phyloP scores from a whole-genome alignment of 495 filamentous ascomycete genomes.

The Aspergillus sparsus region DNA sequence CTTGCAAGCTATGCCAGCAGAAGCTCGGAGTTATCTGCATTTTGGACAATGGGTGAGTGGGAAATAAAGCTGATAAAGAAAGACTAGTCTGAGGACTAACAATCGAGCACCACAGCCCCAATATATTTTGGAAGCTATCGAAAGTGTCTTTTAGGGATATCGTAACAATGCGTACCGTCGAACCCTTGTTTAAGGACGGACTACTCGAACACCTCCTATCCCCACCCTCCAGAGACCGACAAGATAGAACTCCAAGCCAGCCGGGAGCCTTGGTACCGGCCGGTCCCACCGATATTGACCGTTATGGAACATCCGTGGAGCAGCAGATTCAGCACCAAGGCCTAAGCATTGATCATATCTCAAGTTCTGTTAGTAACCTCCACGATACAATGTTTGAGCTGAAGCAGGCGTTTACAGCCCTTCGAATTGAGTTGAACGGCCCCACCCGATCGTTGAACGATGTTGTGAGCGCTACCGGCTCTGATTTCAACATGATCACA shows the following conservation, averaged over 20 bases:
- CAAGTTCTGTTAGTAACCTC: conserved; percentile 46
- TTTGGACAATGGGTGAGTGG: conserved; percentile 45
- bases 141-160: conserved; percentile 50
- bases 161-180: conserved; percentile 47
- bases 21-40: conserved; percentile 42
- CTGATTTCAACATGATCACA: conserved; percentile 45
- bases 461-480: conserved; percentile 18
- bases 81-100: conserved; percentile 17
- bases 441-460: conserved; percentile 27
- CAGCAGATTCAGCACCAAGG: conserved; percentile 48
- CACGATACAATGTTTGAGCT: conserved; percentile 51
- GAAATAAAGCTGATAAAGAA: not conserved
- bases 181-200: conserved; percentile 42
- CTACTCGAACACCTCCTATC: conserved; percentile 35
- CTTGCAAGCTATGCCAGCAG: conserved; percentile 50
- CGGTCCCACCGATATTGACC: conserved; percentile 25
- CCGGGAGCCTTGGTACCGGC: conserved; percentile 35
- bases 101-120: conserved; percentile 28
- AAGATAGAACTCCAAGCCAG: conserved; percentile 24
- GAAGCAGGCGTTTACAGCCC: conserved; percentile 45
- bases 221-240: conserved; percentile 29
- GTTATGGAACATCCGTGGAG: conserved; percentile 30
- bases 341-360: conserved; percentile 46
- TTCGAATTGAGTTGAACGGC: conserved; percentile 46
- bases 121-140: conserved; percentile 49